Percentiles rank a stretch among this genome's conserved stretches.
These are phyloP conservation scores for Candida tammaniensis DNA, from an alignment of 805 yeast genomes.

Conservation along the genomic window DNA sequence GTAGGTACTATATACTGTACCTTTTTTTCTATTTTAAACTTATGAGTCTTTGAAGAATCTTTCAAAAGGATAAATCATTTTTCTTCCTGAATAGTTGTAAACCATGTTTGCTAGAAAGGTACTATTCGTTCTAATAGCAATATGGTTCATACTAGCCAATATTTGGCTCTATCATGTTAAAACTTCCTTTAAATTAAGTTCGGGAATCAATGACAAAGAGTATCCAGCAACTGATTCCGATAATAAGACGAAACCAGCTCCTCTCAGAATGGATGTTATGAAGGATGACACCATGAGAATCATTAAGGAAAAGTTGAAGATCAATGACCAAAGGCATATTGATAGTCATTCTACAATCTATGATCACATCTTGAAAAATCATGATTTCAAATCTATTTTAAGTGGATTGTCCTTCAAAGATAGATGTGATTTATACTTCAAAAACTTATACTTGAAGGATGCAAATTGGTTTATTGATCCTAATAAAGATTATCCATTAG, in stretches of 20 bases:
- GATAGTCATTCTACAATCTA: slow-evolving; percentile 22
- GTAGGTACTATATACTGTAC: too few relatives aligned
- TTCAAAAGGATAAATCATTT: too few relatives aligned
- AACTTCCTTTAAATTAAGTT: neutral
- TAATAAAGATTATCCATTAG: slow-evolving; percentile 20
- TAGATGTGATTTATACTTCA: slow-evolving; percentile 47
- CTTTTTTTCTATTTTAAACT: too few relatives aligned
- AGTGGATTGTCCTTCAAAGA: slow-evolving; percentile 22
- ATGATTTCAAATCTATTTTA: slow-evolving; percentile 8
- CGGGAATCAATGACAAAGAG: slow-evolving; percentile 15
- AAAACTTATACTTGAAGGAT: slow-evolving; percentile 33
- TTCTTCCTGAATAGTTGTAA: too few relatives aligned
- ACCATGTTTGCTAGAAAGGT: too few relatives aligned
- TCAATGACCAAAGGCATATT: slow-evolving; percentile 18
- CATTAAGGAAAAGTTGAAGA: slow-evolving; percentile 12
- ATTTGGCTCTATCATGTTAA: neutral
- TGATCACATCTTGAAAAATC: slow-evolving; percentile 9
- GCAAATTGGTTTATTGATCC: slow-evolving; percentile 47
- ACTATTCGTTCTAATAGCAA: slow-evolving; percentile 8
- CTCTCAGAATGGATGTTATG: slow-evolving; percentile 7
- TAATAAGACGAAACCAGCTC: neutral
- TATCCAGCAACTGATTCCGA: slow-evolving; percentile 12
- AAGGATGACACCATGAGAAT: slow-evolving; percentile 12
- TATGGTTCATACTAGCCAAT: neutral
- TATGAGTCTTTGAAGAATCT: too few relatives aligned